These are phyloP conservation scores for Suhomyces vadensis DNA, from an alignment of 805 yeast species.

Conservation along the genomic window DNA sequence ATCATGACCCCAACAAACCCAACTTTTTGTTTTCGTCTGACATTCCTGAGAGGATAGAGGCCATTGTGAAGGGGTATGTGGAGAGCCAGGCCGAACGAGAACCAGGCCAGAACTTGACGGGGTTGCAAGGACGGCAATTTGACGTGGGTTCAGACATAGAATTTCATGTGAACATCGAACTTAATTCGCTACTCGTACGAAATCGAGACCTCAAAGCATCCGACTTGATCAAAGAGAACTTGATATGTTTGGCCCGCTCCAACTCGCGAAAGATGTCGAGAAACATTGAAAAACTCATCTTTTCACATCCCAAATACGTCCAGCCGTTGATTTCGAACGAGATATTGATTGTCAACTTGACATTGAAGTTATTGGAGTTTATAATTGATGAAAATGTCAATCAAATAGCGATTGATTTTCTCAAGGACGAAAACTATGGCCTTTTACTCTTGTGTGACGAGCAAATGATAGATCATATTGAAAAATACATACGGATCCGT, in stretches of 20 bases:
- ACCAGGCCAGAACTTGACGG: background rate
- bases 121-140: background rate
- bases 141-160: conserved; percentile 6
- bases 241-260: conserved; percentile 33
- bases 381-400: conserved; percentile 17
- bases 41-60: conserved; percentile 27
- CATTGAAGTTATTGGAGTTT: conserved; percentile 25
- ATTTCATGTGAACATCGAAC: conserved; percentile 29
- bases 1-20: conserved; percentile 34
- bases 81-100: background rate
- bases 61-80: conserved; percentile 6
- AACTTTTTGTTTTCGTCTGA: conserved; percentile 41
- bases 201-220: conserved; percentile 31
- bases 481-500: conserved; percentile 24
- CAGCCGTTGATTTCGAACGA: conserved; percentile 20
- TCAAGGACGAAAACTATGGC: conserved; percentile 32
- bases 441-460: conserved; percentile 30
- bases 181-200: conserved; percentile 36
- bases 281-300: conserved; percentile 2
- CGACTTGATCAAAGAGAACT: conserved; percentile 34
- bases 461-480: conserved; percentile 26
- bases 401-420: conserved; percentile 23
- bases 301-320: conserved; percentile 6
- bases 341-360: conserved; percentile 34
- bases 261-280: background rate